Evolutionary conservation across 805 yeast genomes (phyloP), one percentile per base, ranked within the genome.

Genomic region (Lipomyces mesembrius): DNA sequence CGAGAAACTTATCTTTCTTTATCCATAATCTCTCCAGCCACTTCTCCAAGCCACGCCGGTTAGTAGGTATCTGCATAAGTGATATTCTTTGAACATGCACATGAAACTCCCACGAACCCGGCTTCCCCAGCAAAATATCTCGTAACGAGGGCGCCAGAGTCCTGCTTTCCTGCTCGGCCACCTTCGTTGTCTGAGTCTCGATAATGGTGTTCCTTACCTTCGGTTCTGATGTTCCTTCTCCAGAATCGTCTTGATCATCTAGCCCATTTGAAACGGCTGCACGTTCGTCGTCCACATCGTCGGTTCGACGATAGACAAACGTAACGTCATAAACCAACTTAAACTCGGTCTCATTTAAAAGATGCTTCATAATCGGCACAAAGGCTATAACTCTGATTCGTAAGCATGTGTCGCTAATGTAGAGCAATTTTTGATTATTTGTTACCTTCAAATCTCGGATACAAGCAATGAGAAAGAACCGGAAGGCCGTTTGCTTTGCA

Each of bases 401-500:
- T 43, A n/a, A 43, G 49, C 20, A 43, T 43, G n/a, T 43, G 49
- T n/a, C 22, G 49, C 20, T n/a, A 17, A 43, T 43, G 22, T 17
- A 43, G 20, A n/a, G 22, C 14, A 17, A 3, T 6, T n/a, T 17
- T 17, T 17, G 20, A 17, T n/a, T 12, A 37, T 5, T 43, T 80
- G 74, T 9, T 25, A 68, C 71, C 71, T 68, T 68, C 71, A 56
- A 85, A 92, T 62, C 98, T 80, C 2, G 98, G 98, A 73, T 92
- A 92, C 34, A 93, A 78, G 6, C 91, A 78, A 69, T 90, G 82
- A 11, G 83, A 76, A 22, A 89, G 81, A 17, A 76, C 77, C 0
- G 94, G 91, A n/a, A 89, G 79, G 63, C 83, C 88, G 72, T 83
- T 86, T 64, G 83, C 82, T 53, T 83, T 83, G 58, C 88, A 82